Percentiles rank a stretch among this genome's conserved stretches.
Conservation (phyloP, 148 eudicot genomes). For the Oxyria digyna region DNA sequence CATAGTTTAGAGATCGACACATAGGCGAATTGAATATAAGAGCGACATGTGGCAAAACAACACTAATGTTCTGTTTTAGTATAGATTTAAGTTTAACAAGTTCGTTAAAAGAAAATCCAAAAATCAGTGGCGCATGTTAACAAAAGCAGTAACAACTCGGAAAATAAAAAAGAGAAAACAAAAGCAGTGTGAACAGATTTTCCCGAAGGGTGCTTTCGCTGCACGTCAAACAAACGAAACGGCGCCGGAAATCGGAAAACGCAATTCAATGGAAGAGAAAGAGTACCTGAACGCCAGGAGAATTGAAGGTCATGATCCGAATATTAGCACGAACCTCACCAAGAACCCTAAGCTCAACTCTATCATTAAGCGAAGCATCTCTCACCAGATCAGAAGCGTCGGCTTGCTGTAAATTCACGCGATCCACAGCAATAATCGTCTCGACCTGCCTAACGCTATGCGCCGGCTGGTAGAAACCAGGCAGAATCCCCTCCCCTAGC, state of each 20-base stretch:
- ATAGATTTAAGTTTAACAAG: background rate
- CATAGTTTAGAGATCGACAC: too few relatives aligned
- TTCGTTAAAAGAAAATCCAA: background rate
- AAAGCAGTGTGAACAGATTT: background rate
- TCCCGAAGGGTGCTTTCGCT: background rate
- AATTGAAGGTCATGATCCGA: conserved; percentile 62
- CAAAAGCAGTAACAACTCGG: background rate
- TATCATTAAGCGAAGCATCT: conserved; percentile 64
- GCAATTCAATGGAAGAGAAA: background rate
- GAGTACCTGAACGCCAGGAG: conserved; percentile 67
- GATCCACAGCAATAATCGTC: conserved; percentile 52
- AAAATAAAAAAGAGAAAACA: background rate
- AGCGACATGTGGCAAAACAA: too few relatives aligned
- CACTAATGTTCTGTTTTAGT: too few relatives aligned
- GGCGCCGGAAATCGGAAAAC: background rate
- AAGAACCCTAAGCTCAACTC: conserved; percentile 69
- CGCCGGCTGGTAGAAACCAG: conserved; percentile 72
- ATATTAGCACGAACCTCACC: conserved; percentile 93
- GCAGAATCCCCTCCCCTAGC: conserved; percentile 54
- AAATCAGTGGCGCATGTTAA: background rate
- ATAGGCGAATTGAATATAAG: too few relatives aligned
- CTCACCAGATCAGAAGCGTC: conserved; percentile 62
- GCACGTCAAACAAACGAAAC: background rate
- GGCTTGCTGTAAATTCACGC: conserved; percentile 56
- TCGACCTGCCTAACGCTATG: conserved; percentile 50